Base-by-base conservation (phyloP, 495 filamentous ascomycete genomes). In the Bathelium albidoporum region DNA sequence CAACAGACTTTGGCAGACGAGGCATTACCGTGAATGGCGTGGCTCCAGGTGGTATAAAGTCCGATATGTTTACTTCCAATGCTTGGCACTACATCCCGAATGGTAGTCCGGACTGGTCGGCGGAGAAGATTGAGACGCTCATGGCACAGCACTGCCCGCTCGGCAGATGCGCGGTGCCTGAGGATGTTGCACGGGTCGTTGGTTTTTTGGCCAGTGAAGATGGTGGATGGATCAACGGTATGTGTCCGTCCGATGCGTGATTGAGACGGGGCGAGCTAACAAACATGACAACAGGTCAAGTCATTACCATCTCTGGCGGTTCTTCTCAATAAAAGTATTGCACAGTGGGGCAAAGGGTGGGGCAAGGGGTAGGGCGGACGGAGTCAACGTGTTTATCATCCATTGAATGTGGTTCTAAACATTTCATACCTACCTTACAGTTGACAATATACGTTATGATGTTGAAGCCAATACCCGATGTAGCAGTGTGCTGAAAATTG, bases 21-120 rank as follows among this genome's bases (percentile, higher is more conserved):
- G 82, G 82, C 55, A 88, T 89, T 73, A 91, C 88, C 0, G 87
- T 90, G 64, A 90, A 91, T 63, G 85, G 83, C 1, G 82, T 91
- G 43, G 87, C 88, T 0, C 89, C 89, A 0, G 89, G 87, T 18
- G 88, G 87, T 10, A 83, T 90, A 72, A 90, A 90, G 82, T 85
- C 80, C 36, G 88, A 92, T 68, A 92, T 91, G 89, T 70, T 82
- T 73, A 74, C 82, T 32, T 78, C 83, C 65, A 85, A 85, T 69
- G 79, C 83, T 7, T 85, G 83, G 82, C 81, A 86, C 62, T 89
- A 89, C 66, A 77, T 79, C 52, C 77, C 75, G 2, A 73, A 72
- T 32, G 76, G 71, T 24, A 70, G 62, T 18, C 75, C 75, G 11
- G 73, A 76, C 12, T 74, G 70, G 72, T 69, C 74, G 10, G 72